Evolutionary conservation across 2,329 filamentous ascomycete genomes (phyloP).

Genomic region (Chaetomium sp.): DNA sequence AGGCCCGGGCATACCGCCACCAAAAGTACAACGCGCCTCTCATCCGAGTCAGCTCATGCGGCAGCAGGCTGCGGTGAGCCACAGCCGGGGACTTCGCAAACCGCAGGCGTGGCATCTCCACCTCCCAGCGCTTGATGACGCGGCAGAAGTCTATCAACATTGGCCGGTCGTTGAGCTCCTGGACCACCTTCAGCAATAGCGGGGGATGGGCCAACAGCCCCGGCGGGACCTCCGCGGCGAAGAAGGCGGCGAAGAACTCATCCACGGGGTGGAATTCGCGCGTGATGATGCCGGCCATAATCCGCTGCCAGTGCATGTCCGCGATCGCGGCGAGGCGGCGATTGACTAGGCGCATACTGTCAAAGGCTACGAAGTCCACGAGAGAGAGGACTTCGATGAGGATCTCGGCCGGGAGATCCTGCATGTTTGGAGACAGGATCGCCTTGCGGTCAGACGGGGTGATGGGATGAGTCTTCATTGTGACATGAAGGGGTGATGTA

Average conservation of each 20-base stretch:
- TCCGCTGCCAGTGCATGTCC: constrained; percentile 32
- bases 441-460: too few relatives aligned
- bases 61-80: constrained; percentile 36
- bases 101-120: constrained; percentile 31
- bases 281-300: constrained; percentile 38
- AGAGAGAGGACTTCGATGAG: constrained; percentile 42
- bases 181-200: too few relatives aligned
- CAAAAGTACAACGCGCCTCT: constrained; percentile 46
- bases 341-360: constrained; percentile 25
- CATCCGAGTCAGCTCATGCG: constrained; percentile 40
- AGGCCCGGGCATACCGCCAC: constrained; percentile 49
- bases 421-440: not conserved
- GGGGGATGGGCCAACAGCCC: not conserved
- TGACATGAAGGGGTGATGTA: too few relatives aligned
- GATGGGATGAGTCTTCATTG: too few relatives aligned
- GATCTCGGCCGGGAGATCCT: constrained; percentile 37
- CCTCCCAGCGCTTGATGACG: constrained; percentile 35
- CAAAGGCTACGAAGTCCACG: constrained; percentile 37
- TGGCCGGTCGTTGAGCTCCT: not conserved
- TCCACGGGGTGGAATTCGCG: constrained; percentile 40
- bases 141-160: constrained; percentile 29
- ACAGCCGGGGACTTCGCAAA: constrained; percentile 37
- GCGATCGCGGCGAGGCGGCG: constrained; percentile 37
- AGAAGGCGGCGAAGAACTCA: constrained; percentile 40
- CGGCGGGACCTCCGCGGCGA: not conserved